These are phyloP conservation scores for Paxillus ammoniavirescens DNA, from an alignment of 768 basidiomycete genomes.

Conservation along the genomic window DNA sequence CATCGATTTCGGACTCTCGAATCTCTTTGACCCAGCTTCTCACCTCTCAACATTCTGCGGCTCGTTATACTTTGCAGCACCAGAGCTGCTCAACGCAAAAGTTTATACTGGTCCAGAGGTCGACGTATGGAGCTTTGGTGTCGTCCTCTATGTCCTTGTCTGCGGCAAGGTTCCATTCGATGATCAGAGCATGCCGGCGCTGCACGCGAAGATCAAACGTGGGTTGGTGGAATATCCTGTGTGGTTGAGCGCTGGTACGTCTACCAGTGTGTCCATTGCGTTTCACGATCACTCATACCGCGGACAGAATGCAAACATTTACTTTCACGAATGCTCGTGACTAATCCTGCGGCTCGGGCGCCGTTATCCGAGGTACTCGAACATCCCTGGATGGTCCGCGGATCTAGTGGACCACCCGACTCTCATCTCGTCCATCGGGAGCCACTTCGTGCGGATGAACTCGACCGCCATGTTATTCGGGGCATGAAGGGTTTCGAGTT, in stretches of 20 bases:
- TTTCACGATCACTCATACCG: slow-evolving; percentile 10
- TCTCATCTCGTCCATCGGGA: slow-evolving; percentile 86
- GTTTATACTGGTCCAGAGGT: slow-evolving; percentile 98
- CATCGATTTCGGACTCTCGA: slow-evolving; percentile 98
- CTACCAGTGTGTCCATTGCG: neutral
- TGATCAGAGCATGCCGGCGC: slow-evolving; percentile 97
- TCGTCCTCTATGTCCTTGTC: slow-evolving; percentile 95
- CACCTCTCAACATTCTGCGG: slow-evolving; percentile 97
- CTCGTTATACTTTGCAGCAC: slow-evolving; percentile 97
- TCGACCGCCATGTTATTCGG: slow-evolving; percentile 81
- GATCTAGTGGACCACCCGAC: slow-evolving; percentile 76
- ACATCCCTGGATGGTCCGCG: slow-evolving; percentile 93
- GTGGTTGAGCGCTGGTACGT: slow-evolving; percentile 90
- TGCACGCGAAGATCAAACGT: slow-evolving; percentile 98
- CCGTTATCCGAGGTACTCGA: slow-evolving; percentile 78
- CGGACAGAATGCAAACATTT: slow-evolving; percentile 87
- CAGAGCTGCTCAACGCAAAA: slow-evolving; percentile 94
- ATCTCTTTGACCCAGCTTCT: slow-evolving; percentile 79
- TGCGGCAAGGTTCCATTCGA: slow-evolving; percentile 99
- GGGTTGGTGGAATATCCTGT: slow-evolving; percentile 96
- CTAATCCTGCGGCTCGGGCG: slow-evolving; percentile 83
- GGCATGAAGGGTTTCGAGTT: slow-evolving; percentile 98
- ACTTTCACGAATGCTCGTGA: slow-evolving; percentile 93
- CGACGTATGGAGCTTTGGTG: slow-evolving; percentile 98
- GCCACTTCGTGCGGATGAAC: slow-evolving; percentile 83